phyloP scores from a whole-genome alignment of 441 rosid species.

The Populus hybrid region DNA sequence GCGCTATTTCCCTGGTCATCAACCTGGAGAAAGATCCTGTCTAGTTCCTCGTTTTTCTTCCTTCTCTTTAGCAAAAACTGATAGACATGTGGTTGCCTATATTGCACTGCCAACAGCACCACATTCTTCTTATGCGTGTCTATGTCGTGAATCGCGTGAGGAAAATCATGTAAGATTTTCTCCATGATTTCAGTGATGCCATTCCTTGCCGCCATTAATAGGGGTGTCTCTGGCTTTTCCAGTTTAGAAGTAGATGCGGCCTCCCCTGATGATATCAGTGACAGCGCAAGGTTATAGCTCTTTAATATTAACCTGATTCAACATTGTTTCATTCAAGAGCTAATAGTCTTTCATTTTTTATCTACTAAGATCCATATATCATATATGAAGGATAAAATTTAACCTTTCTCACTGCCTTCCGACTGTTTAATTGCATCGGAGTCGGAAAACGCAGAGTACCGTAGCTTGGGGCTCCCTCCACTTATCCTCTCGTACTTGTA shows the following conservation, averaged over 20 bases:
- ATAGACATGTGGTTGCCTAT: constrained; percentile 26
- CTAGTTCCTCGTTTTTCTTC: constrained; percentile 13
- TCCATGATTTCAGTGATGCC: constrained; percentile 8
- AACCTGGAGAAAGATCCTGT: constrained; percentile 23
- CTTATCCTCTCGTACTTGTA: constrained; percentile 15
- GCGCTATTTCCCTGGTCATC: constrained; percentile 42
- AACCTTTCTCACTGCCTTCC: background rate
- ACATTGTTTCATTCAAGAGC: too few relatives aligned
- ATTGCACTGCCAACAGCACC: constrained; percentile 10
- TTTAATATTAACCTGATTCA: too few relatives aligned
- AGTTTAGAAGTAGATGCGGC: background rate
- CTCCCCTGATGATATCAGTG: background rate
- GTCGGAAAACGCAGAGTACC: background rate
- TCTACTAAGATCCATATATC: too few relatives aligned
- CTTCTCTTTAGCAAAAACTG: constrained; percentile 10
- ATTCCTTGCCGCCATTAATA: constrained; percentile 8
- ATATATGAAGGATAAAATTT: background rate
- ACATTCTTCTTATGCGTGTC: background rate
- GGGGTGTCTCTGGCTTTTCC: background rate
- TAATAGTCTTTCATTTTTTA: background rate
- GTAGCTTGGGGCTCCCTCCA: background rate
- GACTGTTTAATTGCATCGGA: background rate
- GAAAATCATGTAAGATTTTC: background rate
- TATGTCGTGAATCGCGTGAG: background rate
- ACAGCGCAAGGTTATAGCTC: background rate